Conservation (phyloP, 768 basidiomycete genomes). For the Lactifluus pinguis region DNA sequence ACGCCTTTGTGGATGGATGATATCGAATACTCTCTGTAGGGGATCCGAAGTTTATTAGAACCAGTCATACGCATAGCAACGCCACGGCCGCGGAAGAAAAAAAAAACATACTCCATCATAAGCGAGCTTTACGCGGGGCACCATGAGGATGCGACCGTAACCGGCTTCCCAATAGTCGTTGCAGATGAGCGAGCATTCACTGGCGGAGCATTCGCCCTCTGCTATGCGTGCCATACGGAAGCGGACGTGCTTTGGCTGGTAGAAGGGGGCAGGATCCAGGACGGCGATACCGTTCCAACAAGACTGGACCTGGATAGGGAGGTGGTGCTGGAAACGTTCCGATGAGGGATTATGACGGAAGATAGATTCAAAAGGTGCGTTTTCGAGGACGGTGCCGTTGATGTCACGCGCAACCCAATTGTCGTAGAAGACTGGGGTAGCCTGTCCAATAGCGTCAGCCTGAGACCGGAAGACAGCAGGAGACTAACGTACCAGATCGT, state of each 20-base stretch:
- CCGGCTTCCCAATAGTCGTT: slow-evolving; percentile 98
- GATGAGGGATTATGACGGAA: slow-evolving; percentile 79
- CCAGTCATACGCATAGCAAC: neutral
- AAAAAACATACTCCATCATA: slow-evolving; percentile 62
- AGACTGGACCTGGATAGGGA: slow-evolving; percentile 92
- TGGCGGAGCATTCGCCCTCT: slow-evolving; percentile 89
- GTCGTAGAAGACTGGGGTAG: slow-evolving; percentile 92
- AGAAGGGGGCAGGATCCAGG: slow-evolving; percentile 93
- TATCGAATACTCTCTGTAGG: slow-evolving; percentile 80
- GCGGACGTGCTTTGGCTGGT: slow-evolving; percentile 78
- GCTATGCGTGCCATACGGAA: slow-evolving; percentile 92
- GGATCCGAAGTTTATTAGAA: neutral
- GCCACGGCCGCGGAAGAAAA: neutral
- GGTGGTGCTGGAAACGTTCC: slow-evolving; percentile 79
- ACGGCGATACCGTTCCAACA: slow-evolving; percentile 99
- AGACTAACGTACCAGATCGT: slow-evolving; percentile 61
- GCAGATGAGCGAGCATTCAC: slow-evolving; percentile 93
- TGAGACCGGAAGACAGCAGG: neutral
- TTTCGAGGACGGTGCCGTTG: slow-evolving; percentile 97
- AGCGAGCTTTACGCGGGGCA: slow-evolving; percentile 90
- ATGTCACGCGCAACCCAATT: slow-evolving; percentile 99
- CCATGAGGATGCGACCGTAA: slow-evolving; percentile 96
- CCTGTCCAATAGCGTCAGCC: slow-evolving; percentile 27
- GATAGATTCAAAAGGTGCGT: slow-evolving; percentile 90
- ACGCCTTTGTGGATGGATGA: slow-evolving; percentile 82